Conservation (phyloP, 495 filamentous ascomycete species). For the Cercophora newfieldiana region DNA sequence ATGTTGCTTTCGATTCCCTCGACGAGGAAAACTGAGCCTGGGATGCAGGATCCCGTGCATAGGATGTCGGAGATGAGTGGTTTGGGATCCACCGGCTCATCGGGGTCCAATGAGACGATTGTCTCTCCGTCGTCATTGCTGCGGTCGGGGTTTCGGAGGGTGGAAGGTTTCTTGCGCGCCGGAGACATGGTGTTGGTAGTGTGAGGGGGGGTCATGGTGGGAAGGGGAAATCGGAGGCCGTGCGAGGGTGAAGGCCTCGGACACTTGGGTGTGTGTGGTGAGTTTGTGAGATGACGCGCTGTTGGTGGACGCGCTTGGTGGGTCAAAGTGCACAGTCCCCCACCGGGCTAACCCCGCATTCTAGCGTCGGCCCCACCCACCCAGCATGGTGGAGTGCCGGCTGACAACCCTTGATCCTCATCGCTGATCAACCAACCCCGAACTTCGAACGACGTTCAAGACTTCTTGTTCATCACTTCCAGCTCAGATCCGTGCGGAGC, state of each 20-base stretch:
- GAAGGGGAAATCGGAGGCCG: too few species aligned
- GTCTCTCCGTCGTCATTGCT: not conserved
- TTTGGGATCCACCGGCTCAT: constrained; percentile 46
- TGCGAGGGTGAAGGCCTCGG: too few species aligned
- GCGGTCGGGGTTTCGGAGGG: not conserved
- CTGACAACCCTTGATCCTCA: too few species aligned
- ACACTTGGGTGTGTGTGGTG: too few species aligned
- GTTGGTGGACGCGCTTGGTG: not conserved
- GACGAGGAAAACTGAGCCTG: constrained; percentile 46
- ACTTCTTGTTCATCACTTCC: too few species aligned
- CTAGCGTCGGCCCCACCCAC: too few species aligned
- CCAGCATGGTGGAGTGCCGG: too few species aligned
- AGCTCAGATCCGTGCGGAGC: too few species aligned
- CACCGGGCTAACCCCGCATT: too few species aligned
- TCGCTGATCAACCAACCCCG: too few species aligned
- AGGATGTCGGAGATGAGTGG: constrained; percentile 51
- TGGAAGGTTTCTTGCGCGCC: not conserved
- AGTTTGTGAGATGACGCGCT: not conserved
- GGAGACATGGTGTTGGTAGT: not conserved
- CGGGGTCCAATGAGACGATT: constrained; percentile 21
- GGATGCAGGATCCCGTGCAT: constrained; percentile 39
- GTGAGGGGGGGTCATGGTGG: not conserved
- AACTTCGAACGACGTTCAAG: too few species aligned
- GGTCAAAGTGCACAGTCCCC: too few species aligned
- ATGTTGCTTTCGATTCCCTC: constrained; percentile 39